These are phyloP conservation scores for Tetrahymena malaccensis DNA, from an alignment of 73 alveolate genomes.

Conservation along the genomic window DNA sequence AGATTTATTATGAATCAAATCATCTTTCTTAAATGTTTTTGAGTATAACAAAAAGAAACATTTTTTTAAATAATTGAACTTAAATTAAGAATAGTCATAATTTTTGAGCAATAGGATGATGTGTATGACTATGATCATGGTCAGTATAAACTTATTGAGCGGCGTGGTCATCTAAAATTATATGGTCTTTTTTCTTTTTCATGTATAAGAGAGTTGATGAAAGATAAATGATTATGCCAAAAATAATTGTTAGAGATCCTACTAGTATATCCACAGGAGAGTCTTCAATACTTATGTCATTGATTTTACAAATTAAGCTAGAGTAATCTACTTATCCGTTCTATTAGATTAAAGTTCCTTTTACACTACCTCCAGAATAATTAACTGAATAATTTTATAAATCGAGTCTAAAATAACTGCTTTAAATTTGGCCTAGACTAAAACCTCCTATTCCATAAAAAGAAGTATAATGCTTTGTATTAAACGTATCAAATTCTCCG, in stretches of 20 bases:
- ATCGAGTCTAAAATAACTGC: not conserved
- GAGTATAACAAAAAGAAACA: no score
- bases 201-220: not conserved
- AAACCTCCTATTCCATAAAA: not conserved
- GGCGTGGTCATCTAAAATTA: not conserved
- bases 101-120: not conserved
- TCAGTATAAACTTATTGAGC: not conserved
- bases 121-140: not conserved
- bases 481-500: not conserved
- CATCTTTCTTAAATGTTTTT: no score
- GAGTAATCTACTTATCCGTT: not conserved
- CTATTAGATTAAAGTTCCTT: not conserved
- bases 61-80: no score
- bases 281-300: not conserved
- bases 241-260: not conserved
- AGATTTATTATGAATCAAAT: no score
- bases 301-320: not conserved
- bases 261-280: not conserved
- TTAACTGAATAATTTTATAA: not conserved
- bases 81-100: not conserved
- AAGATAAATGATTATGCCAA: not conserved
- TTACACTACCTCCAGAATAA: not conserved
- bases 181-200: not conserved
- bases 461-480: not conserved
- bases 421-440: not conserved